Conservation (phyloP, 805 yeast species). For the Saccharomycopsis fibuligera region DNA sequence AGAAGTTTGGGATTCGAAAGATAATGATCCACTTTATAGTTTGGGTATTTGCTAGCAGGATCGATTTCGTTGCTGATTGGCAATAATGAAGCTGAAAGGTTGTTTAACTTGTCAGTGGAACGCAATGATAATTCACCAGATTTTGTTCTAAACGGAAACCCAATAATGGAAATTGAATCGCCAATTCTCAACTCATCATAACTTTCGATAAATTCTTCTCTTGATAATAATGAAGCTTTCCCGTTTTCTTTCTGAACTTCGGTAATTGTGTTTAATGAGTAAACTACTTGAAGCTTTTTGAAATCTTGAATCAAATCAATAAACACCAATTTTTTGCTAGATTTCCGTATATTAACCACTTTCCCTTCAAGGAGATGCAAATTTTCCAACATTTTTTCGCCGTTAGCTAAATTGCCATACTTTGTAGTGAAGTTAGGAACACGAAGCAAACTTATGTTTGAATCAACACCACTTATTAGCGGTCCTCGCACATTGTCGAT, state of each 20-base stretch:
- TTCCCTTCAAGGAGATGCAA: conserved; percentile 43
- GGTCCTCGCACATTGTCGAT: conserved; percentile 4
- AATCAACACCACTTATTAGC: background rate
- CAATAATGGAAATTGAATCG: conserved; percentile 61
- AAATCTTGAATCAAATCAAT: conserved; percentile 63
- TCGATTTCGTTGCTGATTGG: conserved; percentile 36
- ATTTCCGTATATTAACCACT: conserved; percentile 47
- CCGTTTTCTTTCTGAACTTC: conserved; percentile 2
- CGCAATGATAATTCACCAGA: conserved; percentile 75
- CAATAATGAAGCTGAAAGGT: conserved; percentile 59
- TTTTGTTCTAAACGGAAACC: conserved; percentile 69
- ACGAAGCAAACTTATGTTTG: conserved; percentile 24
- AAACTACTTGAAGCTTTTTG: conserved; percentile 52
- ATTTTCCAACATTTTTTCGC: conserved; percentile 24
- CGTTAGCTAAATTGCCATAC: conserved; percentile 25
- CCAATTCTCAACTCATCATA: conserved; percentile 55
- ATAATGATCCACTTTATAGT: conserved; percentile 11
- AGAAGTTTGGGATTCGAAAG: background rate
- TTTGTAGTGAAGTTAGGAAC: conserved; percentile 34
- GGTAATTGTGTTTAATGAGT: conserved; percentile 15
- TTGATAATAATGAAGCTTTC: background rate
- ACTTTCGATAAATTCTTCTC: conserved; percentile 7
- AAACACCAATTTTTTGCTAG: conserved; percentile 67
- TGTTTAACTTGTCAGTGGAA: conserved; percentile 33
- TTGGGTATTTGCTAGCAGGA: conserved; percentile 9